Conservation (phyloP, 345 rosid species). For the Heritiera littoralis region DNA sequence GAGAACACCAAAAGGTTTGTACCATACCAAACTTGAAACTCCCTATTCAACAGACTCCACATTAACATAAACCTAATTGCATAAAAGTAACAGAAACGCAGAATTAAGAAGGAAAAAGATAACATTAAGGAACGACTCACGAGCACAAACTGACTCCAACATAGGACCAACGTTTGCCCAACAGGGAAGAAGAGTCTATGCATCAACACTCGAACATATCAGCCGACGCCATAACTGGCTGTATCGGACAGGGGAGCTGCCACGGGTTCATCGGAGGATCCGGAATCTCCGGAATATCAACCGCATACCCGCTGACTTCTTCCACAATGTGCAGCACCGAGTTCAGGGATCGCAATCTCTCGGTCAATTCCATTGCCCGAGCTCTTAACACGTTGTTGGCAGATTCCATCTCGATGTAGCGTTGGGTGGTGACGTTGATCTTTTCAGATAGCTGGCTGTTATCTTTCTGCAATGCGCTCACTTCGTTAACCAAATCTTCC, state of each 20-base stretch:
- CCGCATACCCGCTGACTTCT: slow-evolving; percentile 50
- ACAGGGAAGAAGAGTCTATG: neutral
- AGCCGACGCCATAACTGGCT: slow-evolving; percentile 53
- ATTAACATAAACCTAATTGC: neutral
- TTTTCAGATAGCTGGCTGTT: slow-evolving; percentile 38
- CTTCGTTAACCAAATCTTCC: slow-evolving; percentile 60
- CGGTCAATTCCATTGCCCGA: slow-evolving; percentile 65
- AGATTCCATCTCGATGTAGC: slow-evolving; percentile 52
- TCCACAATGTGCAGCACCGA: slow-evolving; percentile 61
- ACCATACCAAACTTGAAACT: neutral
- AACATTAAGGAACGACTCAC: neutral
- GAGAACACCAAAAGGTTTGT: neutral
- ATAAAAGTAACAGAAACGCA: neutral
- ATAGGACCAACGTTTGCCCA: neutral
- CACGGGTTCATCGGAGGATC: slow-evolving; percentile 57
- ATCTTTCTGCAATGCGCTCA: slow-evolving; percentile 47
- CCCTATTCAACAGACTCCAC: neutral
- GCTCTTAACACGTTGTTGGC: slow-evolving; percentile 69
- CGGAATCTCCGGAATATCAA: slow-evolving; percentile 78
- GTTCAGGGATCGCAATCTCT: slow-evolving; percentile 55
- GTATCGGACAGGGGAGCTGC: slow-evolving; percentile 58
- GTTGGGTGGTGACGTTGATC: slow-evolving; percentile 35
- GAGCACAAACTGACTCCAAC: slow-evolving; percentile 11
- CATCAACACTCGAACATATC: slow-evolving; percentile 41
- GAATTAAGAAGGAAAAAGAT: neutral